phyloP scores from a whole-genome alignment of 2,329 filamentous ascomycete species.

The Mycosphaerelloides madeirae region DNA sequence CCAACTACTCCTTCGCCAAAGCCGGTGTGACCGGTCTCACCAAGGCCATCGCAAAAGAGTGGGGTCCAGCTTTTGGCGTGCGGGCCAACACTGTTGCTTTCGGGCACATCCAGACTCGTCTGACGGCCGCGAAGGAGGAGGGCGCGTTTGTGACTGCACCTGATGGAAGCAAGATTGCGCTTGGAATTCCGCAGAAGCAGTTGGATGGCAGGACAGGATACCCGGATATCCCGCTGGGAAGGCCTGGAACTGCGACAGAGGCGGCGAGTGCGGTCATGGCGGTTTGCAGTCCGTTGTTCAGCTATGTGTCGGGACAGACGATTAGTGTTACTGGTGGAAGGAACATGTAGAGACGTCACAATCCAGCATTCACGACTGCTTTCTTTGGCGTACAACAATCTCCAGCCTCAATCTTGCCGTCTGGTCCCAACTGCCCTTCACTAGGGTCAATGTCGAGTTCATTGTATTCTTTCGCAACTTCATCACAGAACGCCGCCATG shows the following conservation, averaged over 20 bases:
- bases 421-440: slow-evolving; percentile 9
- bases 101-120: slow-evolving; percentile 71
- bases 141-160: slow-evolving; percentile 74
- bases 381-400: slow-evolving; percentile 18
- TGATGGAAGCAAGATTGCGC: slow-evolving; percentile 67
- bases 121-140: slow-evolving; percentile 80
- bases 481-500: slow-evolving; percentile 61
- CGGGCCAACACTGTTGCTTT: slow-evolving; percentile 80
- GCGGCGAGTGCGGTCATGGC: slow-evolving; percentile 73
- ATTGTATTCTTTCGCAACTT: slow-evolving; percentile 27
- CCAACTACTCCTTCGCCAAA: slow-evolving; percentile 83
- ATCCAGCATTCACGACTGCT: neutral
- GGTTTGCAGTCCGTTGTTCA: slow-evolving; percentile 74
- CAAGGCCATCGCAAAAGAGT: slow-evolving; percentile 87
- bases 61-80: slow-evolving; percentile 79
- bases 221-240: slow-evolving; percentile 69
- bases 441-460: slow-evolving; percentile 18
- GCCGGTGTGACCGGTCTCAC: slow-evolving; percentile 77
- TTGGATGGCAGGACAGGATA: slow-evolving; percentile 39
- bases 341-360: slow-evolving; percentile 47
- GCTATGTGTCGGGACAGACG: slow-evolving; percentile 81
- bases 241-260: slow-evolving; percentile 73
- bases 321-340: slow-evolving; percentile 78
- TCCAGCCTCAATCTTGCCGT: slow-evolving; percentile 14
- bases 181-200: slow-evolving; percentile 67